Percentiles rank a stretch among this genome's conserved stretches.
Conservation (phyloP, 257 asterid genomes). For the Solanum virginianum region DNA sequence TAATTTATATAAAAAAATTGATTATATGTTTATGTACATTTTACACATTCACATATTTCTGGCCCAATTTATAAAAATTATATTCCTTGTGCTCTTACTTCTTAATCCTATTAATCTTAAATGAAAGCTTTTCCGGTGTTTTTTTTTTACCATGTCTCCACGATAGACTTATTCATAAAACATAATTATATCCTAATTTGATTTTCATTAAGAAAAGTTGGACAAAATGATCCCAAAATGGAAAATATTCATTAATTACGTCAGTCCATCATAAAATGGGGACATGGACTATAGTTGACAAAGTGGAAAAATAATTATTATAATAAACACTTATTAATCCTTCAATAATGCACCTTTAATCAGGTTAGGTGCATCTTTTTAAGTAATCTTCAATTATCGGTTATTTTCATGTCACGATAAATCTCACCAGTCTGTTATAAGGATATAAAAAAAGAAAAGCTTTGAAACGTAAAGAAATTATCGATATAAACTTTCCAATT, state of each 20-base stretch:
- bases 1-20: neutral
- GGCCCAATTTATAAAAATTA: too few species aligned
- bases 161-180: neutral
- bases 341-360: neutral
- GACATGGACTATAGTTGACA: neutral
- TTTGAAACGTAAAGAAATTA: neutral
- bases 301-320: neutral
- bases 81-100: neutral
- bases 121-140: neutral
- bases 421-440: neutral
- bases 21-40: neutral
- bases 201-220: neutral
- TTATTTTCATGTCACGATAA: neutral
- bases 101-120: neutral
- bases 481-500: neutral
- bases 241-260: neutral
- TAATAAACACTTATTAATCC: neutral
- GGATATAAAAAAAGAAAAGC: neutral
- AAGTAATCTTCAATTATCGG: neutral
- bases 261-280: neutral
- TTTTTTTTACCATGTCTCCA: neutral
- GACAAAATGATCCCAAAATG: neutral
- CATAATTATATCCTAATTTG: neutral
- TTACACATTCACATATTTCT: neutral
- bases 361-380: neutral